Conservation (phyloP, 768 basidiomycete species). For the Phlebiopsis flavidoalba region DNA sequence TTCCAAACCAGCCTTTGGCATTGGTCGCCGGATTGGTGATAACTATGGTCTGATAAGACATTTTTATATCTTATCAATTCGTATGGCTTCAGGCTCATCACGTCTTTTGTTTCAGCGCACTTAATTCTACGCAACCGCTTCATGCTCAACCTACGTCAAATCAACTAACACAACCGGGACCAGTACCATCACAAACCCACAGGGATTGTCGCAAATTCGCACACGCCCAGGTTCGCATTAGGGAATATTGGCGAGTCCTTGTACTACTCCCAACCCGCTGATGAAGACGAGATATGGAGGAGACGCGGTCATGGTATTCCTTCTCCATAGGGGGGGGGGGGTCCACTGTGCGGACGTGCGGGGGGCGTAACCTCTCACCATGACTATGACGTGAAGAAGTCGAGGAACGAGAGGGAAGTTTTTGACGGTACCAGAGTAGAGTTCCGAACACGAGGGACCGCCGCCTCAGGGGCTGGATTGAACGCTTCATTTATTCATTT, state of each 20-base stretch:
- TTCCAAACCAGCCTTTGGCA: neutral
- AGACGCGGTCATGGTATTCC: too few relatives aligned
- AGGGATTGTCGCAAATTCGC: neutral
- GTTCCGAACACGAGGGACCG: too few relatives aligned
- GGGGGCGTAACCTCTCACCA: too few relatives aligned
- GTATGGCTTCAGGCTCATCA: neutral
- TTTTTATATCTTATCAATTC: neutral
- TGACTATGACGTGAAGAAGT: too few relatives aligned
- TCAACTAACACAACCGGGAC: neutral
- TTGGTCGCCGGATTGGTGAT: neutral
- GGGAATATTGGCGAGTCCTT: neutral
- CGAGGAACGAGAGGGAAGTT: too few relatives aligned
- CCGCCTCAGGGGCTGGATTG: too few relatives aligned
- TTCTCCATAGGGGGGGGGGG: too few relatives aligned
- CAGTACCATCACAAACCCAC: neutral
- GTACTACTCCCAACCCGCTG: neutral
- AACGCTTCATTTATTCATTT: too few relatives aligned
- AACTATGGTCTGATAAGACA: neutral
- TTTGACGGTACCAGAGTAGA: too few relatives aligned
- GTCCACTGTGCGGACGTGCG: too few relatives aligned
- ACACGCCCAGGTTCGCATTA: neutral
- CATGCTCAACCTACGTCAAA: neutral
- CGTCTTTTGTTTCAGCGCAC: neutral
- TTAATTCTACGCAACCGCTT: neutral
- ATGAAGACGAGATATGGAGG: too few relatives aligned